These are phyloP conservation scores for Plasmodium coatneyi DNA, from an alignment of 169 alveolate species.

Conservation along the genomic window DNA sequence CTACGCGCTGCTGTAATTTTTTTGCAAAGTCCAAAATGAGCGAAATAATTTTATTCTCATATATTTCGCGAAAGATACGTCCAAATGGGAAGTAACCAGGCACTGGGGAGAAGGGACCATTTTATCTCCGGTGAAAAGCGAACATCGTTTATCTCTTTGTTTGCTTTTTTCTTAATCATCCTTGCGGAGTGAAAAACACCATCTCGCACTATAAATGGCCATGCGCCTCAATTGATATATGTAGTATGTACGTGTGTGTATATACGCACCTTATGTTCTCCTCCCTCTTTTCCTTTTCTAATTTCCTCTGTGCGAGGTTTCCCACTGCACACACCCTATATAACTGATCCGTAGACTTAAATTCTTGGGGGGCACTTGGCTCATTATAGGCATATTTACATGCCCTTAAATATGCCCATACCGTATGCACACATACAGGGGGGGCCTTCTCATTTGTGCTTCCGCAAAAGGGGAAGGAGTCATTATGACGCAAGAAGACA, in stretches of 20 bases:
- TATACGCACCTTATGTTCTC: not conserved
- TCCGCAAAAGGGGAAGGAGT: not conserved
- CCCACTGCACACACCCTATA: not conserved
- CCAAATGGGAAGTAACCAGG: not conserved
- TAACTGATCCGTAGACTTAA: not conserved
- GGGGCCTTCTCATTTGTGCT: not conserved
- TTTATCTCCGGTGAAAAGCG: not conserved
- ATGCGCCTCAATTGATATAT: not conserved
- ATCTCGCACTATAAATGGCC: not conserved
- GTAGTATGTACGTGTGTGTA: not conserved
- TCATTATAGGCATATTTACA: not conserved
- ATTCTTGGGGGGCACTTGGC: not conserved
- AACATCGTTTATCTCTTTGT: not conserved
- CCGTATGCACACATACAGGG: not conserved
- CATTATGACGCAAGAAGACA: not conserved
- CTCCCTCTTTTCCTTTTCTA: not conserved
- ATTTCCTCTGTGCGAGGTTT: not conserved
- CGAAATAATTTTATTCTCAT: not conserved
- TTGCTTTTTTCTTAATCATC: not conserved
- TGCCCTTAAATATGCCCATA: not conserved
- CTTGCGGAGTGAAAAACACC: not conserved
- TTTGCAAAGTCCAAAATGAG: not conserved
- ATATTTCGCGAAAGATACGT: not conserved
- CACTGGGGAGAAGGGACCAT: not conserved
- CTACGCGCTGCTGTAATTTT: not conserved